Conservation (phyloP, 1,284 basidiomycete genomes). For the Coriolopsis trogii region DNA sequence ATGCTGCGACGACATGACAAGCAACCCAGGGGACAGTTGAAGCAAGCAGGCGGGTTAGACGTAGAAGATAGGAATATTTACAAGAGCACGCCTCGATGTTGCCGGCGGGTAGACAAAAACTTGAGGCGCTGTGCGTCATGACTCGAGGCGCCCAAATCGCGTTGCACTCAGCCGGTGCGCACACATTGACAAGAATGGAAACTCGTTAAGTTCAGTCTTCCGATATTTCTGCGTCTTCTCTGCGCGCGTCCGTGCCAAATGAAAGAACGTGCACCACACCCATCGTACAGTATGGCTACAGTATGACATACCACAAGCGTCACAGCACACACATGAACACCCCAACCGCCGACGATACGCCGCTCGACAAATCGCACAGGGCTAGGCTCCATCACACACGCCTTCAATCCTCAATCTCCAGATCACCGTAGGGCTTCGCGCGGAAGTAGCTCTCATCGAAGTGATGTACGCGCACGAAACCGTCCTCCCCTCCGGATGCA, state of each 20-base stretch:
- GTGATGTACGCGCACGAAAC: slow-evolving; percentile 91
- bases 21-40: neutral
- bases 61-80: neutral
- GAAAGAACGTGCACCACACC: slow-evolving; percentile 21
- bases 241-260: slow-evolving; percentile 4
- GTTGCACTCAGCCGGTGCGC: slow-evolving; percentile 4
- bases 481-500: slow-evolving; percentile 96
- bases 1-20: slow-evolving; percentile 1
- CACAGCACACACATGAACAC: slow-evolving; percentile 11
- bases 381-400: slow-evolving; percentile 13
- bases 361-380: slow-evolving; percentile 2
- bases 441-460: slow-evolving; percentile 93
- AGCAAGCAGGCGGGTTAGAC: neutral
- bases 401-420: slow-evolving; percentile 67
- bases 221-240: slow-evolving; percentile 3
- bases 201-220: slow-evolving; percentile 10
- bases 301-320: slow-evolving; percentile 7
- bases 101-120: slow-evolving; percentile 1
- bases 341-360: slow-evolving; percentile 13
- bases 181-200: slow-evolving; percentile 9
- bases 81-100: neutral
- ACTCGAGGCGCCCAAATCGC: neutral
- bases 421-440: slow-evolving; percentile 86
- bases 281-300: slow-evolving; percentile 22
- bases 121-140: slow-evolving; percentile 8